Conservation (phyloP, 441 rosid genomes). For the California macrophylla region DNA sequence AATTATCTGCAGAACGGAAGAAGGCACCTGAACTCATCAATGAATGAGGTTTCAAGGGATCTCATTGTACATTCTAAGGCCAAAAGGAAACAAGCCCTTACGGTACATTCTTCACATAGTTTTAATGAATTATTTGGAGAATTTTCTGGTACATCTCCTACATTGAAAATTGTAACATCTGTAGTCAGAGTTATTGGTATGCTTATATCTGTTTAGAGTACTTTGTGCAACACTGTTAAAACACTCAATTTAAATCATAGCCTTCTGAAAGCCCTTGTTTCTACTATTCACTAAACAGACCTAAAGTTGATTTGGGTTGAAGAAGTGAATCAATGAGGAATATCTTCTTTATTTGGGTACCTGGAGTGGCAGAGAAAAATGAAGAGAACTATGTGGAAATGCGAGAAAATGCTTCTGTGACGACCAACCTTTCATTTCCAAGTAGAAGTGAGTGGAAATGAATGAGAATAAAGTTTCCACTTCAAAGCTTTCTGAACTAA, state of each 20-base stretch:
- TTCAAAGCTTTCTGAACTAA: background rate
- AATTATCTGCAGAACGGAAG: conserved; percentile 73
- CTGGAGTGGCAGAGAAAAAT: too few relatives aligned
- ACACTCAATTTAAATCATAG: conserved; percentile 1
- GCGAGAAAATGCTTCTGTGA: background rate
- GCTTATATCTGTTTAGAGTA: background rate
- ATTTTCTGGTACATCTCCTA: background rate
- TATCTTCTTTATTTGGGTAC: background rate
- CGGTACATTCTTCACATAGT: conserved; percentile 37
- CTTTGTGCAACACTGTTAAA: background rate
- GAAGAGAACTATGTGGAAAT: too few relatives aligned
- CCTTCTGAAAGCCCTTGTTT: background rate
- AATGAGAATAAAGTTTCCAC: background rate
- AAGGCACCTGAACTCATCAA: conserved; percentile 78
- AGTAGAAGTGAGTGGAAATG: background rate
- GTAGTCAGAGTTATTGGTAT: background rate
- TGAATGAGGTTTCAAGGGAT: conserved; percentile 93
- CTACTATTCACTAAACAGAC: background rate
- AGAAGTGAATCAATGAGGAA: background rate
- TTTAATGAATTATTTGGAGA: background rate
- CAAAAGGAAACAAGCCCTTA: conserved; percentile 85
- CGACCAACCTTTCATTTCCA: background rate
- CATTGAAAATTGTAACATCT: background rate
- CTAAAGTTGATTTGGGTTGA: background rate
- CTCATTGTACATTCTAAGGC: conserved; percentile 83